Percentiles rank a stretch among this genome's conserved stretches.
Conservation (phyloP, 2,329 filamentous ascomycete genomes). For the Lomentospora prolificans region DNA sequence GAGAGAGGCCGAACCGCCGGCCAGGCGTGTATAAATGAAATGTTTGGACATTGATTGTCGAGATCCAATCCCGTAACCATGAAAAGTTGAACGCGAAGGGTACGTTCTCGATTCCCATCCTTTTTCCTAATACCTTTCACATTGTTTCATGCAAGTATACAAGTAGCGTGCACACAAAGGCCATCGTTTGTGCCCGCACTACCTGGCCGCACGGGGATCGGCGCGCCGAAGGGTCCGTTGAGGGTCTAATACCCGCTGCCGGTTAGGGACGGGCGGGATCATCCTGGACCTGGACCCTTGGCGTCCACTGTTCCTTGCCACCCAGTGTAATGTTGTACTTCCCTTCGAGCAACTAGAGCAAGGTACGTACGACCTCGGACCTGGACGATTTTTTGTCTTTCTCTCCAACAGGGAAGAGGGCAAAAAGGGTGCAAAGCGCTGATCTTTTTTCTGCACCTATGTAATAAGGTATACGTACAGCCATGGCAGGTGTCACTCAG, state of each 20-base stretch:
- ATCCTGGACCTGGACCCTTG: not conserved
- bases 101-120: too few species aligned
- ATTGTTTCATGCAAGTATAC: too few species aligned
- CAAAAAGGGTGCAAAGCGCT: too few species aligned
- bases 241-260: conserved; percentile 1
- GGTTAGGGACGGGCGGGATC: conserved; percentile 1
- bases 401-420: too few species aligned
- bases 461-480: too few species aligned
- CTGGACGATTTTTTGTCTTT: too few species aligned
- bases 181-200: not conserved
- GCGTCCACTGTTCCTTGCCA: not conserved
- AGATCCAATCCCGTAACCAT: too few species aligned
- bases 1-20: not conserved
- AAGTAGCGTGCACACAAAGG: too few species aligned
- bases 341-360: not conserved
- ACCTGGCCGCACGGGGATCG: not conserved
- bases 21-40: not conserved
- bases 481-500: too few species aligned
- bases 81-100: too few species aligned
- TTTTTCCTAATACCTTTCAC: too few species aligned
- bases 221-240: conserved; percentile 1
- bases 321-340: not conserved
- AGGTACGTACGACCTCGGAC: not conserved
- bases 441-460: too few species aligned
- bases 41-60: not conserved